phyloP scores from a whole-genome alignment of 2,329 filamentous ascomycete species.

The Calonectria ilicicola region DNA sequence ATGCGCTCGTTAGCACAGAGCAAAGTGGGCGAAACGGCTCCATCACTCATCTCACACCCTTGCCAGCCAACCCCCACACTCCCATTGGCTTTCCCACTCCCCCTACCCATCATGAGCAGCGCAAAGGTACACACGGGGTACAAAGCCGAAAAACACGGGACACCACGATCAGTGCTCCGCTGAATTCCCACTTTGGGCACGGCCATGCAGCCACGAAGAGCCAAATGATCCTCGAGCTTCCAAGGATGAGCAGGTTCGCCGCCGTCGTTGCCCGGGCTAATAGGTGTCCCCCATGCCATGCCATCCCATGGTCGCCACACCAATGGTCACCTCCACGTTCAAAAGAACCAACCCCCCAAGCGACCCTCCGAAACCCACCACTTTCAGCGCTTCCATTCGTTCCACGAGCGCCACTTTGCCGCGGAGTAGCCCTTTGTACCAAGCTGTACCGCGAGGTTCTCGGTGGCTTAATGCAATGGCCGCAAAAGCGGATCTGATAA shows the following conservation, averaged over 20 bases:
- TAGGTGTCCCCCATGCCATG: conserved; percentile 1
- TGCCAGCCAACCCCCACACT: not conserved
- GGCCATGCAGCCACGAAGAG: conserved; percentile 1
- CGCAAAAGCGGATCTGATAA: conserved; percentile 43
- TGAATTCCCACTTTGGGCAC: conserved; percentile 5
- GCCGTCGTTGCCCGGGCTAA: conserved; percentile 5
- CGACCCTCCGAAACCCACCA: not conserved
- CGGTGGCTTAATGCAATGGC: conserved; percentile 8
- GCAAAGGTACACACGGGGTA: not conserved
- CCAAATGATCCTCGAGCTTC: conserved; percentile 2
- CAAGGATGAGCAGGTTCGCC: not conserved
- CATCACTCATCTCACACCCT: conserved; percentile 4
- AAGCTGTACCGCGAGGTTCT: conserved; percentile 24
- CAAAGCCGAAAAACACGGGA: not conserved
- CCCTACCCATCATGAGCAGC: conserved; percentile 3
- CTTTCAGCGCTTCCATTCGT: not conserved
- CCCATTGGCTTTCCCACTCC: not conserved
- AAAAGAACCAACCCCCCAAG: conserved; percentile 7
- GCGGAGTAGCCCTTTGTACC: not conserved
- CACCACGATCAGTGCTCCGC: conserved; percentile 1
- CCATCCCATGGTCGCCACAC: not conserved
- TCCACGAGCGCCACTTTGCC: not conserved
- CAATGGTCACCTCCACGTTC: not conserved
- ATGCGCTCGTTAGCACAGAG: not conserved
- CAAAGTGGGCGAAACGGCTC: not conserved